phyloP scores from a whole-genome alignment of 1,139 yeast species.

The Yamadazyma aaseri region DNA sequence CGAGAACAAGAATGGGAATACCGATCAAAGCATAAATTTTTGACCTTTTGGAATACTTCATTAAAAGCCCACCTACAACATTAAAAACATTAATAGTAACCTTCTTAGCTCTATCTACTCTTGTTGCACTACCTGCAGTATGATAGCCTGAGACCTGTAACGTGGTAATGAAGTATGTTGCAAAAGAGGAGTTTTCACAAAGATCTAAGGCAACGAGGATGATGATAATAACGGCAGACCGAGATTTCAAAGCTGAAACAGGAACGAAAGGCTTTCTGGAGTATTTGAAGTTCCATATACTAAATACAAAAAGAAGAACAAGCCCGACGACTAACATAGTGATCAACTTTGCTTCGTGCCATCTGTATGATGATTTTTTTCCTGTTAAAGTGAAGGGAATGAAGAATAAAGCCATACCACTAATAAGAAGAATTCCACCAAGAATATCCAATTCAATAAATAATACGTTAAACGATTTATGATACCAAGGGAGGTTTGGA shows the following conservation, averaged over 20 bases:
- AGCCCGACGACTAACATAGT: slow-evolving; percentile 30
- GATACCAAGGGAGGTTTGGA: slow-evolving; percentile 5
- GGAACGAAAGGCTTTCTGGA: slow-evolving; percentile 25
- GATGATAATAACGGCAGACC: slow-evolving; percentile 22
- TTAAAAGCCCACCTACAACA: slow-evolving; percentile 21
- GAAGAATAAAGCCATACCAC: slow-evolving; percentile 30
- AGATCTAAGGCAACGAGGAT: slow-evolving; percentile 21
- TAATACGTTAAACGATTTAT: slow-evolving; percentile 14
- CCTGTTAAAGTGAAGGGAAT: slow-evolving; percentile 32
- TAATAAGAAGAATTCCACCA: slow-evolving; percentile 23
- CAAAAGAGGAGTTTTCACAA: slow-evolving; percentile 26
- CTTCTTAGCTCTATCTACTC: slow-evolving; percentile 24
- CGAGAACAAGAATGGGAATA: slow-evolving; percentile 24
- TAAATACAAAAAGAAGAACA: slow-evolving; percentile 21
- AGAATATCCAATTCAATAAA: slow-evolving; percentile 29
- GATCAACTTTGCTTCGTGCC: slow-evolving; percentile 24
- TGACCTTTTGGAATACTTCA: slow-evolving; percentile 24
- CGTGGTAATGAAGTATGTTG: slow-evolving; percentile 22
- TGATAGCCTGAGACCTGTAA: slow-evolving; percentile 18
- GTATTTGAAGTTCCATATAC: slow-evolving; percentile 22
- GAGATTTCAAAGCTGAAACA: slow-evolving; percentile 18
- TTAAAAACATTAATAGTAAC: slow-evolving; percentile 25
- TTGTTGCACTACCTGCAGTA: slow-evolving; percentile 24
- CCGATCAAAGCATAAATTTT: slow-evolving; percentile 24
- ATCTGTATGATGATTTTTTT: slow-evolving; percentile 16